phyloP scores from a whole-genome alignment of 192 early-diverging fungal species.

The Pilobolus umbonatus region DNA sequence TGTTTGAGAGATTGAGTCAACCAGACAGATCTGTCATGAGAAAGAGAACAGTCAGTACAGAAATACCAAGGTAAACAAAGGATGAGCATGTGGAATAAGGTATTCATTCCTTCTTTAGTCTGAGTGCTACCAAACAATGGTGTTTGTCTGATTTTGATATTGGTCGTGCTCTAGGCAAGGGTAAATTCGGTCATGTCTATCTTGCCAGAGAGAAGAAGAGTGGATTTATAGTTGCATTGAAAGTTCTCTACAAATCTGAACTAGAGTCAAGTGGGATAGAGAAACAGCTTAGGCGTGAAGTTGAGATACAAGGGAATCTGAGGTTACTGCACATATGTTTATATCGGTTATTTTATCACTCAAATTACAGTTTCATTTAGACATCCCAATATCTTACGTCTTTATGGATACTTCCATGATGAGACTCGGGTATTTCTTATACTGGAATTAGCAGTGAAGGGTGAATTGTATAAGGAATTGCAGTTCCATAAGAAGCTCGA shows the following conservation, averaged over 20 bases:
- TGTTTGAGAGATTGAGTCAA: too few relatives aligned
- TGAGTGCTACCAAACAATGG: conserved; percentile 41
- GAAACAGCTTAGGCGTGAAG: conserved; percentile 88
- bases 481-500: conserved; percentile 63
- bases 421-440: conserved; percentile 88
- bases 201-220: conserved; percentile 82
- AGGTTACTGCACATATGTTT: conserved; percentile 41
- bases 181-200: conserved; percentile 97
- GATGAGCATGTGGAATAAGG: neutral
- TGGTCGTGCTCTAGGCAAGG: conserved; percentile 81
- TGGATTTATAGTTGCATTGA: conserved; percentile 88
- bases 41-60: neutral
- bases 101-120: too few relatives aligned
- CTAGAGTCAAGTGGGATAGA: conserved; percentile 72
- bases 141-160: conserved; percentile 85
- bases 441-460: conserved; percentile 91
- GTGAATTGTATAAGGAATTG: conserved; percentile 88
- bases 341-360: neutral
- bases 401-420: conserved; percentile 96
- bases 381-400: conserved; percentile 89
- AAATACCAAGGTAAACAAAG: neutral
- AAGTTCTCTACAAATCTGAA: conserved; percentile 84
- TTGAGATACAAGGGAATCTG: conserved; percentile 92
- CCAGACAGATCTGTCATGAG: neutral
- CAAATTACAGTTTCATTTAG: conserved; percentile 32